Evolutionary conservation across 495 filamentous ascomycete species (phyloP).

Genomic region (Aspergillus coremiiformis): DNA sequence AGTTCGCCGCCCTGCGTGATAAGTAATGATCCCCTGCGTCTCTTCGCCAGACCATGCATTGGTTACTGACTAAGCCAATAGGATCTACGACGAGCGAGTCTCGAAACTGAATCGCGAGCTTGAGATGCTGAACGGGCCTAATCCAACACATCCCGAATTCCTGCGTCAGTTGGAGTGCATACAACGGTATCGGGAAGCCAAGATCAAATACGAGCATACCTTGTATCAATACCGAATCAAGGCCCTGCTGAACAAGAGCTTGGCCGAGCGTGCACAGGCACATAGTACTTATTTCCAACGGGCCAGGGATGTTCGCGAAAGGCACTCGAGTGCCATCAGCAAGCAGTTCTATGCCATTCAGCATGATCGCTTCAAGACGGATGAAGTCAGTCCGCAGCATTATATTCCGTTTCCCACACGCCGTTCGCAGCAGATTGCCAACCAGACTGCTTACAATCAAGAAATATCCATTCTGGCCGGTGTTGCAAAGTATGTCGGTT

Average conservation of each 20-base stretch:
- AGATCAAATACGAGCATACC: slow-evolving; percentile 63
- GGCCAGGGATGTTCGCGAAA: slow-evolving; percentile 72
- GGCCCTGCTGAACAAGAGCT: slow-evolving; percentile 60
- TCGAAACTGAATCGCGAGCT: slow-evolving; percentile 76
- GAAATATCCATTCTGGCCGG: slow-evolving; percentile 89
- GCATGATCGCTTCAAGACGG: slow-evolving; percentile 75
- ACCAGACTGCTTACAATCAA: slow-evolving; percentile 83
- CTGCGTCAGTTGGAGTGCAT: slow-evolving; percentile 78
- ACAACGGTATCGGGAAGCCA: slow-evolving; percentile 69
- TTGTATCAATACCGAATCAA: slow-evolving; percentile 65
- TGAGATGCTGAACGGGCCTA: slow-evolving; percentile 65
- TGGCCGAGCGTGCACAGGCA: slow-evolving; percentile 73
- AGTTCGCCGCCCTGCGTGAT: slow-evolving; percentile 78
- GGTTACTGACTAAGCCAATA: slow-evolving; percentile 29
- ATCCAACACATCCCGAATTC: slow-evolving; percentile 81
- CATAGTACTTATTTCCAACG: slow-evolving; percentile 82
- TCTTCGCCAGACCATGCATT: background rate
- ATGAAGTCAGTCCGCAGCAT: slow-evolving; percentile 74
- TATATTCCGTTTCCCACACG: slow-evolving; percentile 64
- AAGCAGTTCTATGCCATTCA: slow-evolving; percentile 87
- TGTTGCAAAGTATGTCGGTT: slow-evolving; percentile 87
- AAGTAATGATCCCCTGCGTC: slow-evolving; percentile 51
- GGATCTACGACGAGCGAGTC: slow-evolving; percentile 80
- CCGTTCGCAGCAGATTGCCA: slow-evolving; percentile 61
- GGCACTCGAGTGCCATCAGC: slow-evolving; percentile 68